These are phyloP conservation scores for Amphirosellinia nigrospora DNA, from an alignment of 495 filamentous ascomycete genomes.

Conservation along the genomic window DNA sequence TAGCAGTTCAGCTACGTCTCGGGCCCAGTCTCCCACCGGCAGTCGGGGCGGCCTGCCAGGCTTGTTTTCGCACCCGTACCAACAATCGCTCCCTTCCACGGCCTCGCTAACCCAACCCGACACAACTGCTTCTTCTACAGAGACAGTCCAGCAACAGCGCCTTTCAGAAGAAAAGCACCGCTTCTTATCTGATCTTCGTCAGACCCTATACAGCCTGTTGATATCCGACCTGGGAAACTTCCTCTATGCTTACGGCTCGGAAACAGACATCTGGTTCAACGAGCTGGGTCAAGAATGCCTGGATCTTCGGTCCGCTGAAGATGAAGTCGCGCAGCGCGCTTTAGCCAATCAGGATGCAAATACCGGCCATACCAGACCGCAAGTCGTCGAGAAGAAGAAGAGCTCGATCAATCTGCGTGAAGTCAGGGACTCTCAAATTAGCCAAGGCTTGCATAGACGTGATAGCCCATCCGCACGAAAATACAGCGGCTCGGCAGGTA, in stretches of 20 bases:
- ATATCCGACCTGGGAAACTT: slow-evolving; percentile 88
- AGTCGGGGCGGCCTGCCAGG: slow-evolving; percentile 58
- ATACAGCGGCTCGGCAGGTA: slow-evolving; percentile 50
- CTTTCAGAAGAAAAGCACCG: slow-evolving; percentile 58
- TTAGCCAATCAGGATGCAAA: slow-evolving; percentile 43
- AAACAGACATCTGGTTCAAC: slow-evolving; percentile 92
- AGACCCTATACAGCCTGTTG: slow-evolving; percentile 81
- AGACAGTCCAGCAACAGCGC: slow-evolving; percentile 63
- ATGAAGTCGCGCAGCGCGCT: slow-evolving; percentile 49
- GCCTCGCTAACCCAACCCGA: slow-evolving; percentile 53
- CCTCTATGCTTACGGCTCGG: slow-evolving; percentile 83
- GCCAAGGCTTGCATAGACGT: slow-evolving; percentile 39
- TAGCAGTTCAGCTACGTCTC: slow-evolving; percentile 62
- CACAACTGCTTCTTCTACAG: slow-evolving; percentile 63
- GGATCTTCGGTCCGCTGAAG: slow-evolving; percentile 72
- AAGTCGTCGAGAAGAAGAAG: slow-evolving; percentile 65
- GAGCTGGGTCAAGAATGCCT: slow-evolving; percentile 78
- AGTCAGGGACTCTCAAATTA: slow-evolving; percentile 40
- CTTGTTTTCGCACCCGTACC: slow-evolving; percentile 50
- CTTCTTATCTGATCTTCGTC: slow-evolving; percentile 79
- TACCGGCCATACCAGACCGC: slow-evolving; percentile 55
- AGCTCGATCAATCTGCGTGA: slow-evolving; percentile 58
- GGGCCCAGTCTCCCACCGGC: slow-evolving; percentile 61
- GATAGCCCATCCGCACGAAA: slow-evolving; percentile 42
- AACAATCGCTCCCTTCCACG: slow-evolving; percentile 47